Percentiles rank a stretch among this genome's conserved stretches.
These are phyloP conservation scores for Ustilago trichophora DNA, from an alignment of 1,284 basidiomycete genomes.

Conservation along the genomic window DNA sequence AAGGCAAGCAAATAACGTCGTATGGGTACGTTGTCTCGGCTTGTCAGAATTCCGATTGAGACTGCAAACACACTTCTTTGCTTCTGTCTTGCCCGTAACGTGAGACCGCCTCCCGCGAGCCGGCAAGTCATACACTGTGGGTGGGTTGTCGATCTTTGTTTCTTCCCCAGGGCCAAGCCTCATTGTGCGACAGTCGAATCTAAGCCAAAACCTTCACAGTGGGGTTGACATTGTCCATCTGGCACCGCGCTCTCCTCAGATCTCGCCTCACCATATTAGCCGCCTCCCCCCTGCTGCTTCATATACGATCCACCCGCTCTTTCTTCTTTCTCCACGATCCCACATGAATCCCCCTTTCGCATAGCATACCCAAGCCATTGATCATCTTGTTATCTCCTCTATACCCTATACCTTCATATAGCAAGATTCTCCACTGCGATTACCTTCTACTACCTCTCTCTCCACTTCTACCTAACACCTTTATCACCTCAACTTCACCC, in stretches of 20 bases:
- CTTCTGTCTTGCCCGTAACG: no score
- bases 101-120: no score
- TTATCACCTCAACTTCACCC: background rate
- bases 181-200: background rate
- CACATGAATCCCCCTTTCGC: background rate
- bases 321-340: background rate
- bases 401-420: background rate
- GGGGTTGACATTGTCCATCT: no score
- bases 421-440: background rate
- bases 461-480: background rate
- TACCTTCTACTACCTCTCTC: background rate
- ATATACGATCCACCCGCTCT: slow-evolving; percentile 5
- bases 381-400: background rate
- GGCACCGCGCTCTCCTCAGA: background rate
- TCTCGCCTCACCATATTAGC: background rate
- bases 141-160: no score
- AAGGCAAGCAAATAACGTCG: no score
- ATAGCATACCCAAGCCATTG: background rate
- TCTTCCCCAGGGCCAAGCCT: no score
- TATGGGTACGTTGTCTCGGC: background rate
- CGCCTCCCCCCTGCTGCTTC: background rate
- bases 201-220: no score
- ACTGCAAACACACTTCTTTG: no score
- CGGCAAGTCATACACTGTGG: no score
- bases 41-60: background rate